Conservation (phyloP, 805 yeast species). For the Starmerella tilneyi region DNA sequence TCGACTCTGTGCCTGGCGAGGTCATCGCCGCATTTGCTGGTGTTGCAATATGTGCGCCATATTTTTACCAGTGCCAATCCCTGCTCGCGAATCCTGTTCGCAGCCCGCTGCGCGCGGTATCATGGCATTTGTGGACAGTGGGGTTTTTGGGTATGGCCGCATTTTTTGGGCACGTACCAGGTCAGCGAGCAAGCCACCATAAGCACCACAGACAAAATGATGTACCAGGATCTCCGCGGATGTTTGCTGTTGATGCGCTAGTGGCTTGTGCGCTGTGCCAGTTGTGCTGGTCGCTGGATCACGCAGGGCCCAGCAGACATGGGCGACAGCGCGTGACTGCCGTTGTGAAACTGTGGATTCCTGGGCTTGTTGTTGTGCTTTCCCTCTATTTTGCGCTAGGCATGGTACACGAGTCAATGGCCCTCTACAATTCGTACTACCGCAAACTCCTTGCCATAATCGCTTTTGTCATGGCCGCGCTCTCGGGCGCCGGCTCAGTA, state of each 20-base stretch:
- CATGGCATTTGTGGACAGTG: conserved; percentile 11
- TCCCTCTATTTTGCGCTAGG: background rate
- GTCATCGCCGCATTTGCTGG: conserved; percentile 12
- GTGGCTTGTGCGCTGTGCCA: conserved; percentile 8
- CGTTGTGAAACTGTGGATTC: background rate
- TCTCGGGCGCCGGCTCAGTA: too few relatives aligned
- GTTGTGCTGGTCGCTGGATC: conserved; percentile 11
- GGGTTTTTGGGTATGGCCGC: conserved; percentile 9
- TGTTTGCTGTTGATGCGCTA: conserved; percentile 3
- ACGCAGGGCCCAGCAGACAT: conserved; percentile 8
- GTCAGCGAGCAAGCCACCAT: background rate
- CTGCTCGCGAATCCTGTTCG: background rate
- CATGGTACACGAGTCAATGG: background rate
- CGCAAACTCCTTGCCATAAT: conserved; percentile 6
- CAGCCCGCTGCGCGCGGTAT: conserved; percentile 9
- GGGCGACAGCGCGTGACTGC: conserved; percentile 1
- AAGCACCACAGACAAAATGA: background rate
- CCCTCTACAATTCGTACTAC: conserved; percentile 6
- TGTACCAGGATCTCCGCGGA: conserved; percentile 12
- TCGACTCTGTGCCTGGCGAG: conserved; percentile 11
- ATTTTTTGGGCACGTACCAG: conserved; percentile 11
- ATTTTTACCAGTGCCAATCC: conserved; percentile 7
- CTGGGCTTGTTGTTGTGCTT: background rate
- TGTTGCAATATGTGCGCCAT: conserved; percentile 8
- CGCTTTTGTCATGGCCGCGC: too few relatives aligned